Base-by-base conservation (phyloP, 1,284 basidiomycete species). In the Ustilago cynodontis region DNA sequence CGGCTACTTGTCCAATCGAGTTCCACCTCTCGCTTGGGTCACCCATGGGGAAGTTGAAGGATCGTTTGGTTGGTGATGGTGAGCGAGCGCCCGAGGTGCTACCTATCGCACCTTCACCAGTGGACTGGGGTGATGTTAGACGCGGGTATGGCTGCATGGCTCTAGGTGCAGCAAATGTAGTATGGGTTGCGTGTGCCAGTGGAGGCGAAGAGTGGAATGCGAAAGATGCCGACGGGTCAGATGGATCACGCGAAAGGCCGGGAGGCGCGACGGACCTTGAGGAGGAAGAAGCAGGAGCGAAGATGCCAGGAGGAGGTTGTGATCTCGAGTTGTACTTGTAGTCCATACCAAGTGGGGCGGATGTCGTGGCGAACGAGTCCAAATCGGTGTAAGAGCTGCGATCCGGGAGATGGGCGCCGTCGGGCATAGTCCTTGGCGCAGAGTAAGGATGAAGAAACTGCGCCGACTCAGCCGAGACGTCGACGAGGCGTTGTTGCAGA, bases 1-100 rank as follows among this genome's bases (percentile, higher is more conserved):
- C 50, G 26, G 51, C 54, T 6, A 70, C 62, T 68, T 78, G 77
- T 10, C 69, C 70, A 35, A 82, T 78, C 31, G 80, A 78, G 24
- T 78, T 71, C 81, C 81, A 82, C 16, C 81, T 60, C 28, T 82
- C 81, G 56, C 73, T 68, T 16, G 77, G 63, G 54, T 79, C 77
- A 18, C 78, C 77, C 39, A 78, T 75, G 4, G 68, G 72, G 49
- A 80, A 81, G 52, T 69, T 75, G 76, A 76, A 78, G 33, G 67
- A 64, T 7, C 77, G 64, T 59, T 78, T 81, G 9, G 79, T 60
- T 0, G 81, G 81, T 10, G 81, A 82, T 7, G 79, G 78, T 14
- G 81, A 78, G n/a, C 79, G 65, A 16, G 66, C 79, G 31, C 57
- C 57, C 14, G 67, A 59, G 26, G 47, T 28, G 39, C 50, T 47